Evolutionary conservation across 2,329 filamentous ascomycete species (phyloP).

Genomic region (Clonostachys byssicola): DNA sequence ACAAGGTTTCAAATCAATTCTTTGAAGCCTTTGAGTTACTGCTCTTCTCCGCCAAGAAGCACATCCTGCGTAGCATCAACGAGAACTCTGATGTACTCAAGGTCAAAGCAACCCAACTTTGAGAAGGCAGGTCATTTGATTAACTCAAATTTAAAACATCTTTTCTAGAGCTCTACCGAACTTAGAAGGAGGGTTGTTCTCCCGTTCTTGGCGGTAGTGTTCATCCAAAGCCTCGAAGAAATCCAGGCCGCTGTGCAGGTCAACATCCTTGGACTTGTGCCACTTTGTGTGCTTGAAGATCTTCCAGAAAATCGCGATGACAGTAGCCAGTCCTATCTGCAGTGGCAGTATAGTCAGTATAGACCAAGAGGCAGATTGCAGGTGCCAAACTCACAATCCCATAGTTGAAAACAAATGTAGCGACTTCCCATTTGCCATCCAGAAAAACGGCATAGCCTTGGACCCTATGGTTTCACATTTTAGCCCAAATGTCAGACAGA

Average conservation of each 20-base stretch:
- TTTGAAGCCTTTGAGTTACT: no score
- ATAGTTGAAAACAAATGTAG: conserved; percentile 1
- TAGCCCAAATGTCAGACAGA: neutral
- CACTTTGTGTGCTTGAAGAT: neutral
- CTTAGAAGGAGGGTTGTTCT: neutral
- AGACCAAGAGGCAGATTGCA: neutral
- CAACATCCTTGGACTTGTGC: neutral
- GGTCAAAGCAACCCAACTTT: no score
- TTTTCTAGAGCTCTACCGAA: no score
- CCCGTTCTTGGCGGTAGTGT: neutral
- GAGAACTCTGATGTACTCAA: no score
- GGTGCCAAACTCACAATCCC: neutral
- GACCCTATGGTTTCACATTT: neutral
- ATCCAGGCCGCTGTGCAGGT: neutral
- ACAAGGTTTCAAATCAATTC: no score
- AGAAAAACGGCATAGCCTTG: neutral
- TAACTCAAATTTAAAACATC: no score
- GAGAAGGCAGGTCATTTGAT: no score
- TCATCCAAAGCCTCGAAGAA: neutral
- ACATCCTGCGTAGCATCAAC: no score
- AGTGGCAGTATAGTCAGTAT: neutral
- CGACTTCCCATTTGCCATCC: neutral
- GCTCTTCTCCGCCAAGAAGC: no score
- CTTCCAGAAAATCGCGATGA: neutral
- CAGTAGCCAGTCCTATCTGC: neutral